Percentiles rank a stretch among this genome's conserved stretches.
Evolutionary conservation across 768 basidiomycete genomes (phyloP).

Genomic region (Coprinellus aureogranulatus): DNA sequence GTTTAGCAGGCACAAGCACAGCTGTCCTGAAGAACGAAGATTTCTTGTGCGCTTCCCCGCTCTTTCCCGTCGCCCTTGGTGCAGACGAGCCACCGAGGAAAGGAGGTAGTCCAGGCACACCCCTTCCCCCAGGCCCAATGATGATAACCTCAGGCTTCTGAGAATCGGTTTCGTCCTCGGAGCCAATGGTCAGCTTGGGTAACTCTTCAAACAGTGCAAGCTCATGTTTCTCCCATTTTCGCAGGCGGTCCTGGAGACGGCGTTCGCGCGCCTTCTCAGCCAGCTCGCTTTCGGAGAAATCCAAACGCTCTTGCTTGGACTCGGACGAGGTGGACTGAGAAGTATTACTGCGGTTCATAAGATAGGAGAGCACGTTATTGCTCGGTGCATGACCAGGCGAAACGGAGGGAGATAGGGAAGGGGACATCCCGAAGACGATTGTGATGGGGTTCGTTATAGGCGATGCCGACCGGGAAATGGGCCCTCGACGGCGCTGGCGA

Average conservation of each 20-base stretch:
- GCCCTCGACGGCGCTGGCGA: conserved; percentile 68
- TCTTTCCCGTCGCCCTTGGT: conserved; percentile 10
- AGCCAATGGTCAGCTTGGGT: conserved; percentile 45
- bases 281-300: conserved; percentile 2
- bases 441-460: conserved; percentile 68
- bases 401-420: conserved; percentile 28
- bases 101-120: conserved; percentile 34
- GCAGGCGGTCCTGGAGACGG: conserved; percentile 67
- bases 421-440: conserved; percentile 83
- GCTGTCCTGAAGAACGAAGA: conserved; percentile 63
- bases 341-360: conserved; percentile 42
- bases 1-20: conserved; percentile 60
- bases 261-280: conserved; percentile 69
- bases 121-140: conserved; percentile 39
- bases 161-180: conserved; percentile 33
- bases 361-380: conserved; percentile 40
- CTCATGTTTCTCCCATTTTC: conserved; percentile 72
- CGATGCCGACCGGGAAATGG: conserved; percentile 57
- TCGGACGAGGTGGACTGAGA: conserved; percentile 27
- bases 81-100: conserved; percentile 19
- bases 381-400: conserved; percentile 17
- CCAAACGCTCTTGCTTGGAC: conserved; percentile 27
- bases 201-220: conserved; percentile 59
- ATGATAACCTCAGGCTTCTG: conserved; percentile 48
- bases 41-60: conserved; percentile 23